A percentile compares a stretch with the other conserved stretches of the same genome.
Conservation (phyloP, 1,284 basidiomycete species). For the Fomitopsis schrenkii region DNA sequence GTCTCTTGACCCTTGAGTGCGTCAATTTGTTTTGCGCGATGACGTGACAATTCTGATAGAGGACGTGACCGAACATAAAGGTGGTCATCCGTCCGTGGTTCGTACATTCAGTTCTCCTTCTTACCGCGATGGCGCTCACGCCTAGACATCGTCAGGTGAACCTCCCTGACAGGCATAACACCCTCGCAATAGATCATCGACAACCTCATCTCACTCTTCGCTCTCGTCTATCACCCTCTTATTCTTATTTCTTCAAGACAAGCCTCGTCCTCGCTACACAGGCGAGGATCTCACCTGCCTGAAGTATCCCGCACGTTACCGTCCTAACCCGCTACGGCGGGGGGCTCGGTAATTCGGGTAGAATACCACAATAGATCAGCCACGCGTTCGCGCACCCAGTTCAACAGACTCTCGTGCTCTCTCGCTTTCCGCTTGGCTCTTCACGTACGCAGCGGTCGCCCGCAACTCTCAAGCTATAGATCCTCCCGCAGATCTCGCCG, state of each 20-base stretch:
- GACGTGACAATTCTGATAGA: neutral
- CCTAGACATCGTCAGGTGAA: conserved; percentile 48
- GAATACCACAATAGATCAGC: conserved; percentile 21
- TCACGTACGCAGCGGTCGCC: conserved; percentile 1
- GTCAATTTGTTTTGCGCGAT: conserved; percentile 20
- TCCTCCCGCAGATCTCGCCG: conserved; percentile 15
- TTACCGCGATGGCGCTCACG: conserved; percentile 10
- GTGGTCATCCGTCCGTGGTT: conserved; percentile 79
- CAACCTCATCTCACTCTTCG: conserved; percentile 8
- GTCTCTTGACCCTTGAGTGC: conserved; percentile 76
- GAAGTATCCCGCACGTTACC: conserved; percentile 49
- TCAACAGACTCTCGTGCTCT: conserved; percentile 4
- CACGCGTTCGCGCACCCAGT: conserved; percentile 3
- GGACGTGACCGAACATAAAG: conserved; percentile 30
- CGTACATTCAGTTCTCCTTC: conserved; percentile 20
- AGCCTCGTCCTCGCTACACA: conserved; percentile 55
- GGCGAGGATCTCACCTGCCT: conserved; percentile 67
- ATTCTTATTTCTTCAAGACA: conserved; percentile 11
- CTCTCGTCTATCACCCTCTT: conserved; percentile 13
- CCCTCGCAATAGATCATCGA: neutral
- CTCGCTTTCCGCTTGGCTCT: neutral
- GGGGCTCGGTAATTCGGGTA: conserved; percentile 60
- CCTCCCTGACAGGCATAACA: conserved; percentile 65
- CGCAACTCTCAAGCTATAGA: conserved; percentile 14
- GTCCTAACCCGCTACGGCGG: conserved; percentile 70